phyloP scores from a whole-genome alignment of 352 stramenopile genomes.

The Globisporangium cederbergense region DNA sequence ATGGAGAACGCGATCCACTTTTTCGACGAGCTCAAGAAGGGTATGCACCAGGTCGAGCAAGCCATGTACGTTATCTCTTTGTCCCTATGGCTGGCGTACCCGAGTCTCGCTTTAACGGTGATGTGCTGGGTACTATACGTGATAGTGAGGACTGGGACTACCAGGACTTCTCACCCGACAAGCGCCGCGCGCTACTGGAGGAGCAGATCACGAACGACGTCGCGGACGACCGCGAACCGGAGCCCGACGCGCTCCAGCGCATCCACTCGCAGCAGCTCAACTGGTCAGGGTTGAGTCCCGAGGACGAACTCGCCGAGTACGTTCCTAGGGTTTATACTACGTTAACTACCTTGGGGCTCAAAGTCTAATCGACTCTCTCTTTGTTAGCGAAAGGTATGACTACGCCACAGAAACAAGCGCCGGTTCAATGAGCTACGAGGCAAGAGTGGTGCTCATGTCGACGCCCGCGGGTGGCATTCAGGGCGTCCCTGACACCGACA shows the following conservation, averaged over 20 bases:
- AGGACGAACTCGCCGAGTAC: conserved; percentile 45
- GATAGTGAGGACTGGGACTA: conserved; percentile 70
- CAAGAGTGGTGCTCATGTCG: conserved; percentile 44
- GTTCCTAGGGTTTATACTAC: conserved; percentile 10
- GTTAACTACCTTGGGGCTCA: background rate
- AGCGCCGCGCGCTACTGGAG: conserved; percentile 53
- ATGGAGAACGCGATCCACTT: conserved; percentile 34
- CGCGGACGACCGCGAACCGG: conserved; percentile 29
- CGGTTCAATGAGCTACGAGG: conserved; percentile 29
- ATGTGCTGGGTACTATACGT: too few species aligned
- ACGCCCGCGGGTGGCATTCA: conserved; percentile 50
- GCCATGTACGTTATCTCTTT: conserved; percentile 28
- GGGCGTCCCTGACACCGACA: conserved; percentile 43
- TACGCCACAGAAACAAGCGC: conserved; percentile 10
- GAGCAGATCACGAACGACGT: conserved; percentile 41
- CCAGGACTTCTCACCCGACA: conserved; percentile 64
- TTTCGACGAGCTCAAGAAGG: conserved; percentile 43
- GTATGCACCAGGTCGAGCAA: conserved; percentile 41
- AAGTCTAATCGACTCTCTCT: background rate
- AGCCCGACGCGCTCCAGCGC: conserved; percentile 30
- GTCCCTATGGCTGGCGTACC: background rate
- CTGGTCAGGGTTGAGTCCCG: conserved; percentile 44
- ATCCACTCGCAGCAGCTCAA: conserved; percentile 31
- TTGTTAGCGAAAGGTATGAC: conserved; percentile 21
- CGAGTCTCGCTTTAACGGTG: background rate